phyloP scores from a whole-genome alignment of 768 basidiomycete genomes.

The Mycena rosella region DNA sequence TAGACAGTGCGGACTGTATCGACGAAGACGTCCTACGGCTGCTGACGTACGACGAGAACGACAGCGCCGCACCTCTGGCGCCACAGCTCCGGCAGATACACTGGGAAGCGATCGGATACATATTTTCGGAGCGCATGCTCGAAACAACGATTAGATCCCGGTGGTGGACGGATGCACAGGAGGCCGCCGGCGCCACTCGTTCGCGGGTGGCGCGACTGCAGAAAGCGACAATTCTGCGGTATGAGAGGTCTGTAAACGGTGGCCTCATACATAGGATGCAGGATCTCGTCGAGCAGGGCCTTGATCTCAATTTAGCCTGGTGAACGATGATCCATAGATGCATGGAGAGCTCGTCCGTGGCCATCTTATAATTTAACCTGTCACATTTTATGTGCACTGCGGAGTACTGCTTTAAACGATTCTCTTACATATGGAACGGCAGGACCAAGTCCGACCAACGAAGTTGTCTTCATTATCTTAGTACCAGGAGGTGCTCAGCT shows the following conservation, averaged over 20 bases:
- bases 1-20: not conserved
- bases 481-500: too few species aligned
- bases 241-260: not conserved
- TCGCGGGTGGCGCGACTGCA: not conserved
- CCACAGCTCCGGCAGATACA: not conserved
- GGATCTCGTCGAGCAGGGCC: slow-evolving; percentile 10
- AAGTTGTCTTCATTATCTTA: too few species aligned
- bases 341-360: too few species aligned
- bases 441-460: too few species aligned
- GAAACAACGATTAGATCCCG: slow-evolving; percentile 12
- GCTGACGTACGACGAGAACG: not conserved
- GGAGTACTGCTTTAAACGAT: too few species aligned
- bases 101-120: not conserved
- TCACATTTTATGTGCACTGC: too few species aligned
- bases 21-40: not conserved
- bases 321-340: too few species aligned
- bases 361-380: too few species aligned
- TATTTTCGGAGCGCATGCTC: not conserved
- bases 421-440: too few species aligned
- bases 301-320: not conserved
- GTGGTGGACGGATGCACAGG: not conserved
- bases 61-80: not conserved
- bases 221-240: not conserved
- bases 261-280: not conserved
- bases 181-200: too few species aligned